Conservation (phyloP, 1,284 basidiomycete species). For the Tylopilus sp. region DNA sequence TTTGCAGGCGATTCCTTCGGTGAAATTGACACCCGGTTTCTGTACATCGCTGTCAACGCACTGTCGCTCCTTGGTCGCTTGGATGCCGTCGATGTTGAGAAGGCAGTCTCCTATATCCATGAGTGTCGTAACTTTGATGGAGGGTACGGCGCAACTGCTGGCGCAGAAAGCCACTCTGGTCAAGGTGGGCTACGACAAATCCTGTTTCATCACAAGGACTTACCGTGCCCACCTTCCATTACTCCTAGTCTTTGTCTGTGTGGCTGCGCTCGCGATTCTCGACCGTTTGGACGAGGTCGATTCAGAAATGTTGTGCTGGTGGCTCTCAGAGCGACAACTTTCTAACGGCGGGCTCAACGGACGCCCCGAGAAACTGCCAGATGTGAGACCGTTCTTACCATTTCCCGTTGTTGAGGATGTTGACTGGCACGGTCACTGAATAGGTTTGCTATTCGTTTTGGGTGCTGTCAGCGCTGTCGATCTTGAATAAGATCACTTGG, state of each 20-base stretch:
- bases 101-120: constrained; percentile 79
- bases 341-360: constrained; percentile 96
- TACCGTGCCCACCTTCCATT: background rate
- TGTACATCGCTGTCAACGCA: constrained; percentile 87
- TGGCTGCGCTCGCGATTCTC: constrained; percentile 89
- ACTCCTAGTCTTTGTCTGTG: constrained; percentile 86
- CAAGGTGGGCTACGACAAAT: constrained; percentile 70
- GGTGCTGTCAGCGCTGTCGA: constrained; percentile 92
- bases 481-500: constrained; percentile 89
- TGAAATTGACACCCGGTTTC: constrained; percentile 93
- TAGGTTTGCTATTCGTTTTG: constrained; percentile 99
- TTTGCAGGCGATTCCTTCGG: constrained; percentile 94
- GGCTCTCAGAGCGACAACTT: constrained; percentile 94
- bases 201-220: background rate
- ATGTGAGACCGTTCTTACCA: constrained; percentile 72
- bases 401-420: background rate
- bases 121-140: constrained; percentile 95
- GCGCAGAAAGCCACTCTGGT: constrained; percentile 93
- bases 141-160: constrained; percentile 87
- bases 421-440: background rate
- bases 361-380: constrained; percentile 97
- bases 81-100: constrained; percentile 68
- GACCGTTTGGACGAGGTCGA: constrained; percentile 86
- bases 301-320: constrained; percentile 83
- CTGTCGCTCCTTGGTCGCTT: constrained; percentile 87